These are phyloP conservation scores for Candida dendrica DNA, from an alignment of 805 yeast genomes.

Conservation along the genomic window DNA sequence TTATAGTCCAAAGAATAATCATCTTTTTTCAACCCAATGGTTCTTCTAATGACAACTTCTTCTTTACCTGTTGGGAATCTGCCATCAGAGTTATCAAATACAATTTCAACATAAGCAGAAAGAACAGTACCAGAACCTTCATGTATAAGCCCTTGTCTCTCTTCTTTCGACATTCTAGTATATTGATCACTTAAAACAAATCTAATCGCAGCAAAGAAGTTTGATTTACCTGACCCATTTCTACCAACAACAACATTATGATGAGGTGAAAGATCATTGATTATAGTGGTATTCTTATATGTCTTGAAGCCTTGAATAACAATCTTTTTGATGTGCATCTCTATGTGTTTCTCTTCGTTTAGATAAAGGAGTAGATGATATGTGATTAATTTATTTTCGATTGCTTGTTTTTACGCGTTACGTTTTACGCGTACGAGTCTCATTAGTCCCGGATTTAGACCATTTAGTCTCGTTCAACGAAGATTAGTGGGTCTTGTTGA, in stretches of 20 bases:
- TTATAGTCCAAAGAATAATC: slow-evolving; percentile 81
- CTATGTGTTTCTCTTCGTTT: no score
- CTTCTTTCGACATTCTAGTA: slow-evolving; percentile 76
- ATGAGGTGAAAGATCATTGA: slow-evolving; percentile 71
- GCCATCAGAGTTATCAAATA: slow-evolving; percentile 73
- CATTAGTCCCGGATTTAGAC: no score
- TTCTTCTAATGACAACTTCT: slow-evolving; percentile 73
- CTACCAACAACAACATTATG: slow-evolving; percentile 87
- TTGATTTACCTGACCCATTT: slow-evolving; percentile 96
- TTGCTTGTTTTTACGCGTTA: no score
- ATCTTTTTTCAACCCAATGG: slow-evolving; percentile 89
- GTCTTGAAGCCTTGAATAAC: slow-evolving; percentile 91
- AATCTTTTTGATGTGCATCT: slow-evolving; percentile 43
- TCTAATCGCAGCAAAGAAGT: slow-evolving; percentile 90
- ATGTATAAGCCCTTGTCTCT: slow-evolving; percentile 79
- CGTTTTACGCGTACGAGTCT: no score
- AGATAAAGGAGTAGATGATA: no score
- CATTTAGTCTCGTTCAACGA: no score
- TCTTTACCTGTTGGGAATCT: slow-evolving; percentile 51
- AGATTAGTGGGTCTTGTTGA: no score
- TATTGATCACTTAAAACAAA: slow-evolving; percentile 89
- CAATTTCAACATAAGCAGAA: slow-evolving; percentile 89
- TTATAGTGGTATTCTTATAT: slow-evolving; percentile 73
- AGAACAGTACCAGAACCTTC: slow-evolving; percentile 87
- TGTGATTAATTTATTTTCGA: no score